Percentiles rank a stretch among this genome's conserved stretches.
These are phyloP conservation scores for Collybia sp. DNA, from an alignment of 768 basidiomycete species.

Conservation along the genomic window DNA sequence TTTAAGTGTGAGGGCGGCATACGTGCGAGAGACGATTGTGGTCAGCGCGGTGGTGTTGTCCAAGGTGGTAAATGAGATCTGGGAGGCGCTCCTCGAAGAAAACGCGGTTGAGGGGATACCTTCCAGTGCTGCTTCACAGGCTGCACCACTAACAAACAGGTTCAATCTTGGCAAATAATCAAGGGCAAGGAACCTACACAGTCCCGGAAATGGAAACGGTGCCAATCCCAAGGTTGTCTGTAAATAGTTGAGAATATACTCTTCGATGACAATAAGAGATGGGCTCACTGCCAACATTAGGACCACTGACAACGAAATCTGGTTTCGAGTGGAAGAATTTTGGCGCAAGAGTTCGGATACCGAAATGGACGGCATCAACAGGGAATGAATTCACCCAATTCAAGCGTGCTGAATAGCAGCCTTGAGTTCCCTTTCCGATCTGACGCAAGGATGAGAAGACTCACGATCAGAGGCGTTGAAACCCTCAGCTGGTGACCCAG, in stretches of 20 bases:
- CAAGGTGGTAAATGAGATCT: conserved; percentile 16
- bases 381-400: conserved; percentile 1
- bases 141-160: too few species aligned
- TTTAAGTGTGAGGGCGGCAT: conserved; percentile 11
- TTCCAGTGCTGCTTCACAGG: too few species aligned
- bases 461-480: conserved; percentile 31
- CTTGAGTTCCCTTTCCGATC: too few species aligned
- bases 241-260: not conserved
- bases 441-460: conserved; percentile 5
- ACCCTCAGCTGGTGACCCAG: conserved; percentile 39
- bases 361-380: conserved; percentile 29
- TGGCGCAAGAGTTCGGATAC: conserved; percentile 41
- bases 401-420: too few species aligned
- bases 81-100: conserved; percentile 5
- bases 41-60: conserved; percentile 4
- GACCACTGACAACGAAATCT: conserved; percentile 42
- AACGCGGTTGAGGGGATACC: conserved; percentile 11
- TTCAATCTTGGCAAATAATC: not conserved
- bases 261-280: not conserved
- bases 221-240: not conserved
- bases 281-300: conserved; percentile 38
- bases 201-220: too few species aligned
- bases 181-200: too few species aligned
- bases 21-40: conserved; percentile 7
- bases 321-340: conserved; percentile 32